A percentile compares a stretch with the other conserved stretches of the same genome.
Conservation (phyloP, 495 filamentous ascomycete species). For the Extremus antarcticus region DNA sequence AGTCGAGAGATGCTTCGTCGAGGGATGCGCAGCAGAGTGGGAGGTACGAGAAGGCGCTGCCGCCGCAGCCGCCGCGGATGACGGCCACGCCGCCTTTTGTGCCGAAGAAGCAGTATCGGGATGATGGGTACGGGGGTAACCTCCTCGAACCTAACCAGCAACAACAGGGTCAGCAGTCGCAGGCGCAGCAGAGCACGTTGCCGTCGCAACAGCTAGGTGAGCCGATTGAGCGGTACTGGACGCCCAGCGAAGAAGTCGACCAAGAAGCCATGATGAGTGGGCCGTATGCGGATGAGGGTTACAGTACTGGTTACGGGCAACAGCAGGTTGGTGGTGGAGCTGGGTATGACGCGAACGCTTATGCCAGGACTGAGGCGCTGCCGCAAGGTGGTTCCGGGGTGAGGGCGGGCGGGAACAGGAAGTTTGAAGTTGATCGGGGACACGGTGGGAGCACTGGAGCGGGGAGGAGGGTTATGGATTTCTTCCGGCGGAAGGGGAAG, state of each 20-base stretch:
- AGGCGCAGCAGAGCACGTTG: slow-evolving; percentile 11
- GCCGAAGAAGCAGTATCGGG: slow-evolving; percentile 16
- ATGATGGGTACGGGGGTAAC: slow-evolving; percentile 15
- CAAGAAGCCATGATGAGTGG: background rate
- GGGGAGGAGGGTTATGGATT: slow-evolving; percentile 91
- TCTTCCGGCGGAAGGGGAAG: slow-evolving; percentile 80
- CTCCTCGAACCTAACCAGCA: slow-evolving; percentile 3
- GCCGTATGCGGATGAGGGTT: background rate
- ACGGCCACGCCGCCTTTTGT: background rate
- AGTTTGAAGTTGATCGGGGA: slow-evolving; percentile 85
- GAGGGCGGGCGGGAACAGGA: slow-evolving; percentile 40
- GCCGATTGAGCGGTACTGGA: slow-evolving; percentile 17
- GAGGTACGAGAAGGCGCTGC: slow-evolving; percentile 9
- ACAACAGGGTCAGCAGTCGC: slow-evolving; percentile 9
- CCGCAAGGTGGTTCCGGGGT: slow-evolving; percentile 3
- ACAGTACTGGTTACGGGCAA: background rate
- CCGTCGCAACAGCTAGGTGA: slow-evolving; percentile 5
- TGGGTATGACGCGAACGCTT: slow-evolving; percentile 1
- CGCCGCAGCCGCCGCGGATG: background rate
- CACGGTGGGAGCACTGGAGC: slow-evolving; percentile 75
- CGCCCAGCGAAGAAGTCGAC: slow-evolving; percentile 7
- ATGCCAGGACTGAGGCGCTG: background rate
- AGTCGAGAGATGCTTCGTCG: background rate
- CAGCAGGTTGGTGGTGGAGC: background rate
- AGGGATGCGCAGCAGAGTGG: background rate